These are phyloP conservation scores for Chimonanthus praecox DNA, from an alignment of 164 flowering plant species.

Conservation along the genomic window DNA sequence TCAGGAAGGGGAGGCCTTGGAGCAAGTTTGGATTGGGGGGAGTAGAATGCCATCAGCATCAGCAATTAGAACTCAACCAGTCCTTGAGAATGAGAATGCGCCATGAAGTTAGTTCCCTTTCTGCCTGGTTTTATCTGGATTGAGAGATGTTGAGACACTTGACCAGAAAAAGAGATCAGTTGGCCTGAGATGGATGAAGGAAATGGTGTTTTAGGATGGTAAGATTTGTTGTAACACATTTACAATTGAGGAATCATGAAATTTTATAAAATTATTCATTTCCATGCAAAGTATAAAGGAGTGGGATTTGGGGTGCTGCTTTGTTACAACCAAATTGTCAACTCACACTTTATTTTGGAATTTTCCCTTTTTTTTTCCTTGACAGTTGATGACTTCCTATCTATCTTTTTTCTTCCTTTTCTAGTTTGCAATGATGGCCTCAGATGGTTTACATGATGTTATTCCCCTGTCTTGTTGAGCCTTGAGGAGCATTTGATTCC, in stretches of 20 bases:
- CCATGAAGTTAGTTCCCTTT: conserved; percentile 22
- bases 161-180: not conserved
- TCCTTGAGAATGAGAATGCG: conserved; percentile 38
- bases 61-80: conserved; percentile 54
- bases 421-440: not conserved
- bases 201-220: not conserved
- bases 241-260: not conserved
- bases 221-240: not conserved
- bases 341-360: not conserved
- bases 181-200: not conserved
- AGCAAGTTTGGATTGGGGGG: conserved; percentile 41
- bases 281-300: not conserved
- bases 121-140: not conserved
- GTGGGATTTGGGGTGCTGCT: not conserved
- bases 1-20: conserved; percentile 46
- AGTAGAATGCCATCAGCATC: conserved; percentile 66
- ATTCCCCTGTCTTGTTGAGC: not conserved
- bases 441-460: conserved; percentile 2
- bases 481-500: conserved; percentile 6
- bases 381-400: not conserved
- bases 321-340: conserved; percentile 1
- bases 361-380: not conserved
- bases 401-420: not conserved
- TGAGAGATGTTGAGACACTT: not conserved
- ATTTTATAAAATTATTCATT: no score